Conservation (phyloP, 768 basidiomycete species). For the Boletus subcaerulescens region DNA sequence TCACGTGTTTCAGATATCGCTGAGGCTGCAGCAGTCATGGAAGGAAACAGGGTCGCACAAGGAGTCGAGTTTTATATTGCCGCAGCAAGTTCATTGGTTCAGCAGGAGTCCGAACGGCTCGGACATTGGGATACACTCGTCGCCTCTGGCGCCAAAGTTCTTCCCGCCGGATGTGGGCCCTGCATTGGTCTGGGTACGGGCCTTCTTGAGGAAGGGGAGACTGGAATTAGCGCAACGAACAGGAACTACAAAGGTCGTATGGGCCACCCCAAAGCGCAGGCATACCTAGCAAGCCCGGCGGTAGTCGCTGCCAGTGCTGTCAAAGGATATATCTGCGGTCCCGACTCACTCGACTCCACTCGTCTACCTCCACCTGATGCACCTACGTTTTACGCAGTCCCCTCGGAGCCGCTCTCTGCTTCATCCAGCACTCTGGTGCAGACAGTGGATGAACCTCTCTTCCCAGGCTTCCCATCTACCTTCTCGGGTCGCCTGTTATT, state of each 20-base stretch:
- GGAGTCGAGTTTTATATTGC: constrained; percentile 98
- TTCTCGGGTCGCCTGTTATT: constrained; percentile 90
- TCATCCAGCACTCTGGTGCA: constrained; percentile 27
- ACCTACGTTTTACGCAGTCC: constrained; percentile 57
- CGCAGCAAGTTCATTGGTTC: constrained; percentile 89
- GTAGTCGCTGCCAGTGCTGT: constrained; percentile 96
- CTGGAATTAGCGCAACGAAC: constrained; percentile 97
- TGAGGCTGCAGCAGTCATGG: constrained; percentile 87
- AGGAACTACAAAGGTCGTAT: constrained; percentile 99
- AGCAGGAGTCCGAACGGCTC: constrained; percentile 78
- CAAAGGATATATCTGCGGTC: constrained; percentile 87
- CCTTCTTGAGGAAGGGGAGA: constrained; percentile 89
- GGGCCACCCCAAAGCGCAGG: constrained; percentile 93
- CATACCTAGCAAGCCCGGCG: constrained; percentile 94
- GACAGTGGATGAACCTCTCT: constrained; percentile 55
- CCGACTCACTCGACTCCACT: constrained; percentile 58
- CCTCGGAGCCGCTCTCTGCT: constrained; percentile 28
- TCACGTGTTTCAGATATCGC: constrained; percentile 93
- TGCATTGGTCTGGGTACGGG: constrained; percentile 97
- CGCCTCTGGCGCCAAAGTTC: constrained; percentile 84
- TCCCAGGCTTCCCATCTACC: constrained; percentile 76
- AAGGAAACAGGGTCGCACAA: constrained; percentile 73
- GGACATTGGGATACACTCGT: constrained; percentile 90
- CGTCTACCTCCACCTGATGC: constrained; percentile 48
- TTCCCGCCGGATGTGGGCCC: constrained; percentile 96